Evolutionary conservation across 2,329 filamentous ascomycete genomes (phyloP).

Genomic region (Venturiaceae sp.): DNA sequence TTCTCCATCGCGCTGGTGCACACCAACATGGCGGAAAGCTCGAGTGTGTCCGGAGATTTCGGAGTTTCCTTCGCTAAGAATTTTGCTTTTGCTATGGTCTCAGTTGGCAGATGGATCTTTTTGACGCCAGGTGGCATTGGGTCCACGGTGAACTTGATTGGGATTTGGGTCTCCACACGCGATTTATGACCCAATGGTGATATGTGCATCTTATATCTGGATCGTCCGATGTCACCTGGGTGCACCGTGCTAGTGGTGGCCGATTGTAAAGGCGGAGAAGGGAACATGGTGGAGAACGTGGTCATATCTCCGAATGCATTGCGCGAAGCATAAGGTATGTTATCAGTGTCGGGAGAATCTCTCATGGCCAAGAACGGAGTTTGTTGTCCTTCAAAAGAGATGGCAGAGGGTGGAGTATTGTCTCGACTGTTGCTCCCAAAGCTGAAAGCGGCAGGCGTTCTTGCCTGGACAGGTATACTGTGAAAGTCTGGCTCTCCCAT

Average conservation of each 20-base stretch:
- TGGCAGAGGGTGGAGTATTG: slow-evolving; percentile 4
- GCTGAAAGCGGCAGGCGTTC: slow-evolving; percentile 5
- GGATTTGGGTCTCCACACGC: slow-evolving; percentile 92
- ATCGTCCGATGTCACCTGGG: slow-evolving; percentile 5
- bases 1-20: slow-evolving; percentile 89
- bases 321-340: slow-evolving; percentile 14
- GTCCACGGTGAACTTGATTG: slow-evolving; percentile 69
- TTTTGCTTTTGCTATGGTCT: slow-evolving; percentile 93
- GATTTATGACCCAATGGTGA: slow-evolving; percentile 50
- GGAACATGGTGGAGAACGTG: slow-evolving; percentile 1
- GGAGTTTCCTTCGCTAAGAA: slow-evolving; percentile 66
- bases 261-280: neutral
- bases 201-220: neutral
- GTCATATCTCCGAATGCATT: slow-evolving; percentile 18
- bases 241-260: neutral
- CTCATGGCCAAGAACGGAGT: slow-evolving; percentile 4
- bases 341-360: slow-evolving; percentile 11
- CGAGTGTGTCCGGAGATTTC: slow-evolving; percentile 62
- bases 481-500: neutral
- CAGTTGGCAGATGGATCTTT: slow-evolving; percentile 74
- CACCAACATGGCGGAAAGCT: slow-evolving; percentile 72
- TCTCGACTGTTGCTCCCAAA: slow-evolving; percentile 5
- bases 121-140: slow-evolving; percentile 66
- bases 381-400: slow-evolving; percentile 1
- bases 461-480: neutral